Evolutionary conservation across 768 basidiomycete genomes (phyloP), one percentile per base, ranked within the genome.

Genomic region (Pleurotus platypus): DNA sequence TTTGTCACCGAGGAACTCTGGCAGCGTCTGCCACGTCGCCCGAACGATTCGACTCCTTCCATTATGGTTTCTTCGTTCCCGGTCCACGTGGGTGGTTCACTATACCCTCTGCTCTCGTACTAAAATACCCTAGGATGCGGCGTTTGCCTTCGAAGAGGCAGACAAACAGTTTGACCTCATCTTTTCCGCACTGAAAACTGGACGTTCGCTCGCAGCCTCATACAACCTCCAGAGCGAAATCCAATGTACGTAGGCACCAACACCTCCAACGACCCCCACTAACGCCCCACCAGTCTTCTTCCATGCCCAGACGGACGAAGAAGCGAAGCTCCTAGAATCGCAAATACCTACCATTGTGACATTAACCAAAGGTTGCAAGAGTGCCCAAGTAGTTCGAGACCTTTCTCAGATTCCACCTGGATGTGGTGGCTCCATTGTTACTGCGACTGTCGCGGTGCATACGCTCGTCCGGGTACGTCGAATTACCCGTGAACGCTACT

Each of bases 1-100:
- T 99, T 90, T 71, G 92, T 99, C 30, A 98, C 97, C 3, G 97
- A 99, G 73, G 97, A 98, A 70, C 76, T 99, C 9, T 99, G 97
- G 97, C 97, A 99, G 70, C 85, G 97, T 26, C 77, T 99, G 2
- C 94, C 95, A 0, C 79, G 95, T 15, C 78, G 94, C 58, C 84
- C 88, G 1, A 87, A 87, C 40, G 94, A 98, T 67, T 62, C 79
- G 7, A 91, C 89, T 8, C 84, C 86, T 5, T 93, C 93, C 0
- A 94, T 99, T 69, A 95, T 95, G 92, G 72, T 98, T 16, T 80
- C 94, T 0, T 73, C 81, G 27, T 98, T 85, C 81, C 97, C 97
- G 2, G 77, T 83, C 37, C 72, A 77, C 61, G 96, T 95, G 64
- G 64, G 92, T 79, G 16, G 22, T 35, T 58, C 48, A 40, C 11